phyloP scores from a whole-genome alignment of 371 early-diverging fungal species.

The Mortierella polycephala region DNA sequence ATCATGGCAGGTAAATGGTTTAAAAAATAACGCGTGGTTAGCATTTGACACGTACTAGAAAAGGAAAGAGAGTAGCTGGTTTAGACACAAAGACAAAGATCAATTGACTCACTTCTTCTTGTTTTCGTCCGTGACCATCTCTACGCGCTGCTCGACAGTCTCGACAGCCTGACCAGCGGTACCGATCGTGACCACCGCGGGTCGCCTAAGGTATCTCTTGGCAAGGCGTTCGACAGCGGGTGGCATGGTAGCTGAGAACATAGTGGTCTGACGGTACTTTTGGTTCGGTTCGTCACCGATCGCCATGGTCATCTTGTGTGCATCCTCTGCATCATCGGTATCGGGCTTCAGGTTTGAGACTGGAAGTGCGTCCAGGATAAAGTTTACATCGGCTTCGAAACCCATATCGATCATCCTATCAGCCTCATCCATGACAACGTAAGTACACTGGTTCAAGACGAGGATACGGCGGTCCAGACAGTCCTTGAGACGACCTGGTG shows the following conservation, averaged over 20 bases:
- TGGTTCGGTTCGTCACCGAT: conserved; percentile 52
- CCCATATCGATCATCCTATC: conserved; percentile 99
- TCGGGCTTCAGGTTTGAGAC: conserved; percentile 91
- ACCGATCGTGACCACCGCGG: conserved; percentile 98
- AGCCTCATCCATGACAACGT: conserved; percentile 97
- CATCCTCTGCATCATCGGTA: conserved; percentile 74
- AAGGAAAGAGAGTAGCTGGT: not conserved
- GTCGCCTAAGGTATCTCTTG: conserved; percentile 88
- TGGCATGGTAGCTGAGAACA: conserved; percentile 99
- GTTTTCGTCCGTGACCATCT: conserved; percentile 88
- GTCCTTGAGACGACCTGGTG: conserved; percentile 96
- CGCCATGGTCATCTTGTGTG: conserved; percentile 55
- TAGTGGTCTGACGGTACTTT: conserved; percentile 95
- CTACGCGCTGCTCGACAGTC: conserved; percentile 94
- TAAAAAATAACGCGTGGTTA: not conserved
- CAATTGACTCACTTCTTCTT: conserved; percentile 73
- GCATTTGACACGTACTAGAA: too few relatives aligned
- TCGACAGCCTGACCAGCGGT: conserved; percentile 96
- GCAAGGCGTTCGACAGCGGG: conserved; percentile 95
- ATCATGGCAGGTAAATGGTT: conserved; percentile 2
- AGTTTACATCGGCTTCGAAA: conserved; percentile 95
- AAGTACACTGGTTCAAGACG: conserved; percentile 85
- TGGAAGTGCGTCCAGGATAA: conserved; percentile 93
- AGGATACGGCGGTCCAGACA: conserved; percentile 85
- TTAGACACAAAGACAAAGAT: not conserved